phyloP scores from a whole-genome alignment of 225 moss, liverwort and hornwort genomes.

The Straminergon stramineum region DNA sequence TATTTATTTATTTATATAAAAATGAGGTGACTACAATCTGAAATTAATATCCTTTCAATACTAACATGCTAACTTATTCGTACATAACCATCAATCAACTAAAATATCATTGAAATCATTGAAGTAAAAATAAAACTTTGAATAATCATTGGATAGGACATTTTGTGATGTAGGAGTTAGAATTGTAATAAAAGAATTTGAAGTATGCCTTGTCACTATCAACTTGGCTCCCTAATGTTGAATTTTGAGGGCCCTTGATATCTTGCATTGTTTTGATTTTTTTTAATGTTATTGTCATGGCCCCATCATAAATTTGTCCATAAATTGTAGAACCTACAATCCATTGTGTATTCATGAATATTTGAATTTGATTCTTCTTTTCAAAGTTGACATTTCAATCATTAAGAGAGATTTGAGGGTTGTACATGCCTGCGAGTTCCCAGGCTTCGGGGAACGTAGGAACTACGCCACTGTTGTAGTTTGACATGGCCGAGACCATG shows the following conservation, averaged over 20 bases:
- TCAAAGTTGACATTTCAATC: neutral
- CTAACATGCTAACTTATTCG: too few species aligned
- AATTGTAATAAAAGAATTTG: neutral
- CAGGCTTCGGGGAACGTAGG: too few species aligned
- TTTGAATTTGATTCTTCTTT: neutral
- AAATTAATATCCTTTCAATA: neutral
- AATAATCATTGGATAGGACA: neutral
- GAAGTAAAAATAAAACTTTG: neutral
- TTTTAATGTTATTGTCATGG: rapidly evolving
- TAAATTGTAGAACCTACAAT: neutral
- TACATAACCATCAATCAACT: neutral
- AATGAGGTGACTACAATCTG: neutral
- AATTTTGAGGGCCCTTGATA: neutral
- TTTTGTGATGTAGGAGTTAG: neutral
- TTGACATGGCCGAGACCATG: too few species aligned
- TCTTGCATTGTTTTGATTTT: neutral
- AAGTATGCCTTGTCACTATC: rapidly evolving
- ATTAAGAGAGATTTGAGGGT: too few species aligned
- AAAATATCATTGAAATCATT: neutral
- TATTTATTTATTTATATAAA: neutral
- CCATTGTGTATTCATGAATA: neutral
- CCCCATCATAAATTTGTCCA: too few species aligned
- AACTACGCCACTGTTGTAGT: too few species aligned
- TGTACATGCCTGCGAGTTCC: too few species aligned
- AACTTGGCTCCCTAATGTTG: rapidly evolving